Conservation (phyloP, 441 rosid genomes). For the Kokia cookei region DNA sequence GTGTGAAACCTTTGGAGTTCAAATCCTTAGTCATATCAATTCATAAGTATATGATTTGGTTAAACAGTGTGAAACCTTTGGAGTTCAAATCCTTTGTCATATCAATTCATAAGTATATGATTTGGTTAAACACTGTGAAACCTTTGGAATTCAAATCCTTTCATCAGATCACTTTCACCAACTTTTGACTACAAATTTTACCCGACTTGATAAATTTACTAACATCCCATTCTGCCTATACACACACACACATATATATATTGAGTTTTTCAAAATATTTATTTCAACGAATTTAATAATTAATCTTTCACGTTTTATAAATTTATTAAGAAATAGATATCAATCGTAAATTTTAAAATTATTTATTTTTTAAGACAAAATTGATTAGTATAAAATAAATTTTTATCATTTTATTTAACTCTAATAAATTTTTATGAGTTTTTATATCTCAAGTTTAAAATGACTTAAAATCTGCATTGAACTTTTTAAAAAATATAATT, state of each 20-base stretch:
- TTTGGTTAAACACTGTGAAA: background rate
- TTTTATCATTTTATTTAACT: accelerated
- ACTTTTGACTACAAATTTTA: background rate
- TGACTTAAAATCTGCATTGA: no score
- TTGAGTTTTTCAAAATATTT: no score
- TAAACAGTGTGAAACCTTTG: background rate
- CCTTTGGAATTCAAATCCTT: background rate
- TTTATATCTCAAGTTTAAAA: no score
- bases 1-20: background rate
- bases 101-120: background rate
- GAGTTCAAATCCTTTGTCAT: background rate
- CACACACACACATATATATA: no score
- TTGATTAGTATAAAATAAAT: no score
- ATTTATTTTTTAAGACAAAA: accelerated
- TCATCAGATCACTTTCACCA: background rate
- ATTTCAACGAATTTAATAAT: no score
- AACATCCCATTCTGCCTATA: background rate
- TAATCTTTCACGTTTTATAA: no score
- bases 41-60: background rate
- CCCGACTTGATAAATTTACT: background rate
- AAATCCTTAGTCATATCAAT: background rate
- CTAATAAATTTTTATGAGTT: background rate
- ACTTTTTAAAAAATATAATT: background rate
- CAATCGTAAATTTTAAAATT: accelerated
- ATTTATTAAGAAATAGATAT: no score